These are phyloP conservation scores for Entrophospora sp. DNA, from an alignment of 192 early-diverging fungal genomes.

Conservation along the genomic window DNA sequence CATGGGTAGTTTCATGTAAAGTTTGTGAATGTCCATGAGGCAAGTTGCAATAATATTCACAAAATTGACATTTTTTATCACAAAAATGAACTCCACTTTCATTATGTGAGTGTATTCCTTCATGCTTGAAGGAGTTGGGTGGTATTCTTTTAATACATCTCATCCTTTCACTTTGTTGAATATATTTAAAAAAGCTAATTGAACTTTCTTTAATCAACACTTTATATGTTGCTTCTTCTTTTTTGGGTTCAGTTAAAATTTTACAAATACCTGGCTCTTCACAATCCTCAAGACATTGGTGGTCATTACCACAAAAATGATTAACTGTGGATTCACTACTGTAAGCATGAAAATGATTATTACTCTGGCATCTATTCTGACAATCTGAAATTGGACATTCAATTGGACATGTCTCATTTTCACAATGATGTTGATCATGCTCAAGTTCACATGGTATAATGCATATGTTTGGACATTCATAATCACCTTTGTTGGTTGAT, in stretches of 20 bases:
- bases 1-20: not conserved
- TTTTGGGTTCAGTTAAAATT: constrained; percentile 1
- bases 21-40: not conserved
- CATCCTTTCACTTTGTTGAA: constrained; percentile 9
- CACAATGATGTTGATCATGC: constrained; percentile 5
- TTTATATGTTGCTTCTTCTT: not conserved
- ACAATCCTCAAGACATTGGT: constrained; percentile 15
- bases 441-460: constrained; percentile 5
- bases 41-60: constrained; percentile 9
- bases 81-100: constrained; percentile 7
- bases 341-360: constrained; percentile 13
- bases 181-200: too few species aligned
- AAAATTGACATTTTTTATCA: constrained; percentile 1
- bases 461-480: constrained; percentile 9
- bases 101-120: constrained; percentile 3
- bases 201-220: not conserved
- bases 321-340: not conserved
- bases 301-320: constrained; percentile 19
- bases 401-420: constrained; percentile 11
- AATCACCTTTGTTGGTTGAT: not conserved
- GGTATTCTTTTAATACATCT: constrained; percentile 15
- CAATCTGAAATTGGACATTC: constrained; percentile 2
- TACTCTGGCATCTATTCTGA: not conserved
- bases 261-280: constrained; percentile 14
- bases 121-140: constrained; percentile 8